A percentile compares a stretch with the other conserved stretches of the same genome.
These are phyloP conservation scores for Neopestalotiopsis sp. DNA, from an alignment of 2,329 filamentous ascomycete genomes.

Conservation along the genomic window DNA sequence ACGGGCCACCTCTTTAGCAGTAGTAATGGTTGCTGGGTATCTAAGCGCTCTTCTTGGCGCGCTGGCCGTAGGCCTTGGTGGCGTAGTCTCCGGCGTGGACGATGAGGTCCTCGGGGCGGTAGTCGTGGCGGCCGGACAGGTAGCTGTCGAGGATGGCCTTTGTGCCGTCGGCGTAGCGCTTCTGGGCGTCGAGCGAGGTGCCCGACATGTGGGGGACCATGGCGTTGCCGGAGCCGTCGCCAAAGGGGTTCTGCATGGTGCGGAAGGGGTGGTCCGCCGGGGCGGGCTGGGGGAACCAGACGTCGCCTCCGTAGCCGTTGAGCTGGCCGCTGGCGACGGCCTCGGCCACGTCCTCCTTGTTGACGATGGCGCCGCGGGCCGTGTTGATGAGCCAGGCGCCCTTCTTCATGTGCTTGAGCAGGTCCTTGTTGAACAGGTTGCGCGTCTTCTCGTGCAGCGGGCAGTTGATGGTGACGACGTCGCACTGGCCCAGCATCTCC, in stretches of 20 bases:
- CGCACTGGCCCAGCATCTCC: slow-evolving; percentile 93
- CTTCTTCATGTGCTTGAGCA: slow-evolving; percentile 99
- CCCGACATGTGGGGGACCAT: slow-evolving; percentile 99
- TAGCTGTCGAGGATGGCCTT: slow-evolving; percentile 93
- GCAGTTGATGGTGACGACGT: slow-evolving; percentile 99
- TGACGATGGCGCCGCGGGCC: slow-evolving; percentile 96
- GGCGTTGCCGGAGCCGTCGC: slow-evolving; percentile 82
- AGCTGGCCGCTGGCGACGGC: slow-evolving; percentile 92
- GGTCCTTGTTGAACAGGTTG: slow-evolving; percentile 97
- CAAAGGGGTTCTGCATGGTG: slow-evolving; percentile 91
- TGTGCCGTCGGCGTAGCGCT: slow-evolving; percentile 84
- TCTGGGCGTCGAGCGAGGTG: slow-evolving; percentile 97
- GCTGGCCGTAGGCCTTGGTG: slow-evolving; percentile 90
- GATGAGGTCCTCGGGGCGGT: slow-evolving; percentile 89
- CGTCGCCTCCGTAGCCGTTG: slow-evolving; percentile 85
- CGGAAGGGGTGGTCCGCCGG: slow-evolving; percentile 92
- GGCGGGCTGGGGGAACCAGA: slow-evolving; percentile 98
- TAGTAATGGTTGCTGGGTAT: background rate
- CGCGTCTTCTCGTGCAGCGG: slow-evolving; percentile 97
- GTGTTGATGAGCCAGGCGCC: slow-evolving; percentile 98
- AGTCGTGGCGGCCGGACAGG: slow-evolving; percentile 86
- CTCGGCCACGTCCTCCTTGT: slow-evolving; percentile 97
- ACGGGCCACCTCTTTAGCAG: background rate
- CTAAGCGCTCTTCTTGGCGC: slow-evolving; percentile 50
- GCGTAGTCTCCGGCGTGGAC: slow-evolving; percentile 90